A percentile compares a stretch with the other conserved stretches of the same genome.
Evolutionary conservation across 768 basidiomycete species (phyloP).

Genomic region (Lactarius sanguifluus): DNA sequence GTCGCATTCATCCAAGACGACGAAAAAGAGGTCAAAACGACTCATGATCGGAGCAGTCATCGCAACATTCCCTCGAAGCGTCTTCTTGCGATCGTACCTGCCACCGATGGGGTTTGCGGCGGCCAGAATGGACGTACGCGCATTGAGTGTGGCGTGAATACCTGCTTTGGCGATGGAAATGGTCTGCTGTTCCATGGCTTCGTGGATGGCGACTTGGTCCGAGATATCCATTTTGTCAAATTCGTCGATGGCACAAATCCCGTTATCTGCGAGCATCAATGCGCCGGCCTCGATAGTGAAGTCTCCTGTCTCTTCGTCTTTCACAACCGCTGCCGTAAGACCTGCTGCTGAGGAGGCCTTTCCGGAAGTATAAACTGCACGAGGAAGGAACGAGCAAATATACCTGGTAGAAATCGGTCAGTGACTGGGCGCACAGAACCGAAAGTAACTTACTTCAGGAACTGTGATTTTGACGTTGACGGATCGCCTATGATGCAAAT

Average conservation of each 20-base stretch:
- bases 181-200: constrained; percentile 99
- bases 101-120: constrained; percentile 98
- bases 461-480: constrained; percentile 96
- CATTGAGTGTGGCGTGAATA: constrained; percentile 97
- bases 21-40: constrained; percentile 96
- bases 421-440: constrained; percentile 8
- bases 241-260: constrained; percentile 99
- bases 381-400: constrained; percentile 95
- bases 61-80: constrained; percentile 86
- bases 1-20: constrained; percentile 96
- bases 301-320: constrained; percentile 98
- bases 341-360: constrained; percentile 99
- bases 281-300: constrained; percentile 99
- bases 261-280: constrained; percentile 98
- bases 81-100: constrained; percentile 93
- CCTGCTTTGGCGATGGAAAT: constrained; percentile 99
- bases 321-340: constrained; percentile 97
- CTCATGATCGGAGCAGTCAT: constrained; percentile 99
- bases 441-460: constrained; percentile 75
- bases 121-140: constrained; percentile 94
- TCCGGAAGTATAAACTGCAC: constrained; percentile 98
- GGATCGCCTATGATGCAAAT: constrained; percentile 98
- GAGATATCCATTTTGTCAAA: constrained; percentile 99
- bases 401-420: constrained; percentile 55
- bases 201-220: constrained; percentile 98